Conservation (phyloP, 352 stramenopile genomes). For the Pythium folliculosum region DNA sequence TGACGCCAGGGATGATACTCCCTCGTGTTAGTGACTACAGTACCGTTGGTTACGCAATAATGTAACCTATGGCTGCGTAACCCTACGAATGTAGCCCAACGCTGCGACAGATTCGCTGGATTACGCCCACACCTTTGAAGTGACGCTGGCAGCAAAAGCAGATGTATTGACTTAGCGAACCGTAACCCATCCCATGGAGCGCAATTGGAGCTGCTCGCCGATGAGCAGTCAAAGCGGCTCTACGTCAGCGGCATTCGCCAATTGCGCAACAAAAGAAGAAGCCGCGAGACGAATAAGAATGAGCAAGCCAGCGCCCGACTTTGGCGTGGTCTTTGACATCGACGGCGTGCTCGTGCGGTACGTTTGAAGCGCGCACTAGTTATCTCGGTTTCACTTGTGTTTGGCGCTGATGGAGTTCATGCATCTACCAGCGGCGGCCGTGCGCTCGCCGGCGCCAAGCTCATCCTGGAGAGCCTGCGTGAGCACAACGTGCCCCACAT, state of each 20-base stretch:
- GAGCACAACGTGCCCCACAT: slow-evolving; percentile 78
- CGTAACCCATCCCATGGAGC: not conserved
- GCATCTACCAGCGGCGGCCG: slow-evolving; percentile 44
- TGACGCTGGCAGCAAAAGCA: not conserved
- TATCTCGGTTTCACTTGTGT: not conserved
- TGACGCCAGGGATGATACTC: not conserved
- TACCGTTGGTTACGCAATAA: not conserved
- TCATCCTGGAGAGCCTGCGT: slow-evolving; percentile 67
- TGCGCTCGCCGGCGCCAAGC: slow-evolving; percentile 66
- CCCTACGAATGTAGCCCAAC: no score
- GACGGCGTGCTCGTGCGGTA: slow-evolving; percentile 90
- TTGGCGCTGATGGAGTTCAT: not conserved
- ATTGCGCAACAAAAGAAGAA: not conserved
- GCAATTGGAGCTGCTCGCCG: not conserved
- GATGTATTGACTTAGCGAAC: not conserved
- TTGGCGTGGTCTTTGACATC: slow-evolving; percentile 91
- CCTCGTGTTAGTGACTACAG: not conserved
- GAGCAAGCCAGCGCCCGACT: slow-evolving; percentile 35
- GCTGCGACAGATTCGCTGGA: slow-evolving; percentile 8
- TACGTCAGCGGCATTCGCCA: not conserved
- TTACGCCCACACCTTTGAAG: not conserved
- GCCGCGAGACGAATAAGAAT: not conserved
- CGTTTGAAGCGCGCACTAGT: slow-evolving; percentile 10
- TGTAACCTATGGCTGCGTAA: not conserved
- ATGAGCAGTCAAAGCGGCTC: not conserved